Conservation (phyloP, 306 rosid species). For the Adenanthera pavonina region DNA sequence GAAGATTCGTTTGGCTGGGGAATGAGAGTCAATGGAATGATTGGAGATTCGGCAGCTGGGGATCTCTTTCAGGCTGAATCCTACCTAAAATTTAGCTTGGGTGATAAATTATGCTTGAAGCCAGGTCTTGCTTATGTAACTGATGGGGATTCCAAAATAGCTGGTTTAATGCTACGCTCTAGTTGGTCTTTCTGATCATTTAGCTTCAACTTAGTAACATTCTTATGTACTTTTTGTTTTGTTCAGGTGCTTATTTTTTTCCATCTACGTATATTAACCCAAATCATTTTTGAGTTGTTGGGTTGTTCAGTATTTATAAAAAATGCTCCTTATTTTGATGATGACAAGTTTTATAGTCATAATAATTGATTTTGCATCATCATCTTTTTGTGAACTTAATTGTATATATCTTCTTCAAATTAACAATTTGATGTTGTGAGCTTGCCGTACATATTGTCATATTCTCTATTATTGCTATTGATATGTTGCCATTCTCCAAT, state of each 20-base stretch:
- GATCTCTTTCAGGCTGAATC: conserved; percentile 80
- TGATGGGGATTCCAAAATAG: conserved; percentile 58
- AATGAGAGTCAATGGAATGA: conserved; percentile 62
- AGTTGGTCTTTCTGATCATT: conserved; percentile 70
- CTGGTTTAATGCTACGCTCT: conserved; percentile 74
- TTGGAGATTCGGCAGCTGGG: conserved; percentile 45
- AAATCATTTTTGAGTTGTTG: conserved; percentile 22
- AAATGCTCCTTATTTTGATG: no score
- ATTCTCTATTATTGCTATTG: no score
- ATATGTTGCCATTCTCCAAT: no score
- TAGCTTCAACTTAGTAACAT: background rate
- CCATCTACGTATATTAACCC: conserved; percentile 20
- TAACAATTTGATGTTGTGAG: no score
- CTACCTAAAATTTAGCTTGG: conserved; percentile 66
- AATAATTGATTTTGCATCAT: no score
- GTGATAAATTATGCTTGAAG: conserved; percentile 67
- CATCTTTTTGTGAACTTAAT: no score
- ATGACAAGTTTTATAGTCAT: no score
- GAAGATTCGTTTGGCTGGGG: conserved; percentile 90
- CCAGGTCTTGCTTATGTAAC: conserved; percentile 73
- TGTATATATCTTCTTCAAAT: no score
- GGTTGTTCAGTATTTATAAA: background rate
- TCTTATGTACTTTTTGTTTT: background rate
- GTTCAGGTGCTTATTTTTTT: conserved; percentile 21
- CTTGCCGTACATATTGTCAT: no score